phyloP scores from a whole-genome alignment of 805 yeast species.

The Maudiozyma barnettii region DNA sequence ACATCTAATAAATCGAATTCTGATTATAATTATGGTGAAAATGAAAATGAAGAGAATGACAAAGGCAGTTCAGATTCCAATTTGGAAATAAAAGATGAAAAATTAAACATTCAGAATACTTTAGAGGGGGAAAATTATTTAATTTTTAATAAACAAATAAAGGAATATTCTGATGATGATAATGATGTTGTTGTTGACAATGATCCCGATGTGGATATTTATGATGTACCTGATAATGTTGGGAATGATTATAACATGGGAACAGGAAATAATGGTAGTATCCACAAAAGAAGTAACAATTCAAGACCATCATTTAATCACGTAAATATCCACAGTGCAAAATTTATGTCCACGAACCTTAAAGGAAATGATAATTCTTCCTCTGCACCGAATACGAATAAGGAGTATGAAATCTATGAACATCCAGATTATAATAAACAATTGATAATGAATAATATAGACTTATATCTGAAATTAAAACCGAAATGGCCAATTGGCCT shows the following conservation, averaged over 20 bases:
- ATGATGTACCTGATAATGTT: neutral
- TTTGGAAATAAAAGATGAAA: neutral
- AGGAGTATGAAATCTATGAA: conserved; percentile 18
- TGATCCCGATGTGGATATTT: neutral
- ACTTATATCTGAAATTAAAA: conserved; percentile 12
- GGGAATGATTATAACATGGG: neutral
- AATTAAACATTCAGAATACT: neutral
- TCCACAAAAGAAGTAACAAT: neutral
- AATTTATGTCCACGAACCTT: neutral
- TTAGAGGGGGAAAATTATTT: neutral
- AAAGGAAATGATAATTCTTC: neutral
- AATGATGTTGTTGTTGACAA: conserved; percentile 2
- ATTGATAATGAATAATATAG: conserved; percentile 11
- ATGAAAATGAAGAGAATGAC: neutral
- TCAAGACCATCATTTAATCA: neutral
- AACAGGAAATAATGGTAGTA: neutral
- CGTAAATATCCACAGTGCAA: neutral
- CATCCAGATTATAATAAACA: conserved; percentile 17
- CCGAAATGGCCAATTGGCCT: conserved; percentile 26
- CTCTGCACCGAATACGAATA: conserved; percentile 3
- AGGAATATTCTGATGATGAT: conserved; percentile 3
- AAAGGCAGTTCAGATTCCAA: neutral
- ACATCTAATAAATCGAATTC: neutral
- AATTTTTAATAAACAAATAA: conserved; percentile 3
- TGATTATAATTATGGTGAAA: neutral